A percentile compares a stretch with the other conserved stretches of the same genome.
These are phyloP conservation scores for Colletotrichum sp. DNA, from an alignment of 2,329 filamentous ascomycete genomes.

Conservation along the genomic window DNA sequence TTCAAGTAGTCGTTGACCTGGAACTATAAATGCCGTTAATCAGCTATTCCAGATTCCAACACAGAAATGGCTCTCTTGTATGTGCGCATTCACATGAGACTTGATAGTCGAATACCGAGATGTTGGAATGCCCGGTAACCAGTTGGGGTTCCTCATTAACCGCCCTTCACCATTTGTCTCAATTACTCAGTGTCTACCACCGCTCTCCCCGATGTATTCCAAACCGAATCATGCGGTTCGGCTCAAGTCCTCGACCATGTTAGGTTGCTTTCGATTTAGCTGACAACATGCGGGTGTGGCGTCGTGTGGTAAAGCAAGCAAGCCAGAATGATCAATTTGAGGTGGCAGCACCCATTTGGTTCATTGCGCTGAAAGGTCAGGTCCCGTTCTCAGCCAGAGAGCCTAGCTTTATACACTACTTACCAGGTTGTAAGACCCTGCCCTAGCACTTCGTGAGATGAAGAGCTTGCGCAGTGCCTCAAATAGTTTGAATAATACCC, in stretches of 20 bases:
- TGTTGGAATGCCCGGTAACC: too few species aligned
- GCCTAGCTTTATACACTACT: not conserved
- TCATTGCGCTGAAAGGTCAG: not conserved
- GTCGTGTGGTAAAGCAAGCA: not conserved
- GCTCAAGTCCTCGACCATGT: not conserved
- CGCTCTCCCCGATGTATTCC: not conserved
- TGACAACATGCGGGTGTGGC: not conserved
- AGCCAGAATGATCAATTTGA: not conserved
- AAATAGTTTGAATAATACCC: not conserved
- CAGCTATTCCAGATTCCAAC: too few species aligned
- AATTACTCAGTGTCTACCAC: accelerated
- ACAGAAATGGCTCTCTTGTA: too few species aligned
- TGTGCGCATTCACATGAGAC: too few species aligned
- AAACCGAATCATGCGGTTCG: accelerated
- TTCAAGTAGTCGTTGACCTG: too few species aligned
- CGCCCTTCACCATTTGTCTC: not conserved
- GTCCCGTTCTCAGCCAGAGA: not conserved
- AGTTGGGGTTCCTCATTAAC: not conserved
- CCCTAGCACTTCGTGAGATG: not conserved
- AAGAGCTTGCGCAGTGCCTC: not conserved
- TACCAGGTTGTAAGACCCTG: too few species aligned
- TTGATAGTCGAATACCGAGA: too few species aligned
- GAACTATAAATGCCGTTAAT: too few species aligned
- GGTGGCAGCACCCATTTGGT: accelerated
- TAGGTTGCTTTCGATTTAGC: accelerated